phyloP scores from a whole-genome alignment of 73 alveolate species.

The Tetrahymena thermophila region DNA sequence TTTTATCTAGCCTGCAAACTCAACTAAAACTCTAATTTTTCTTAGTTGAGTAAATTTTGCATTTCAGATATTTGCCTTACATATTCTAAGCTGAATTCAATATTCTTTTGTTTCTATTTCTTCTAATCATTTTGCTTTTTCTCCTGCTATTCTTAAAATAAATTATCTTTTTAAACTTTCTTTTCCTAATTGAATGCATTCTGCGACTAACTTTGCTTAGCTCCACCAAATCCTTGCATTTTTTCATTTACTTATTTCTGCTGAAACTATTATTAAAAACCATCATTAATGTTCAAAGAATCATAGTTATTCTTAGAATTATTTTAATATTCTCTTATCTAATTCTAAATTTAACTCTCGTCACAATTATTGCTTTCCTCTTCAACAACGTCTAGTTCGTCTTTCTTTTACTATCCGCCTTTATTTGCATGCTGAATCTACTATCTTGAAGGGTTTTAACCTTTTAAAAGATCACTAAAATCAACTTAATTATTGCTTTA shows the following conservation, averaged over 20 bases:
- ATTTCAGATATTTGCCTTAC: neutral
- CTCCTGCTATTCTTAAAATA: neutral
- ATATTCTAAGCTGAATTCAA: neutral
- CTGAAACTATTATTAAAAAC: neutral
- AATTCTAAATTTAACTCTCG: neutral
- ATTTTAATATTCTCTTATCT: neutral
- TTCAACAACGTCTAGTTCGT: neutral
- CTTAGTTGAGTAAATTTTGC: neutral
- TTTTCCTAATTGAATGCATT: neutral
- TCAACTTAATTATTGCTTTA: neutral
- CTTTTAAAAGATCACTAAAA: neutral
- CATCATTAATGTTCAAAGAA: neutral
- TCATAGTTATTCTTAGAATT: neutral
- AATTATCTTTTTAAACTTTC: neutral
- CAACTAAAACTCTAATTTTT: neutral
- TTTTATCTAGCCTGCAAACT: neutral
- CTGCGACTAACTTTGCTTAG: neutral
- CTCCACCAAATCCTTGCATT: neutral
- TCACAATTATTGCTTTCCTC: neutral
- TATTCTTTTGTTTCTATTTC: neutral
- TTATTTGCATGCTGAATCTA: neutral
- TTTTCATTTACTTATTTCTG: neutral
- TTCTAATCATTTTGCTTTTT: neutral
- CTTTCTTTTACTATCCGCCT: neutral
- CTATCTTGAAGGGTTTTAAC: neutral